phyloP scores from a whole-genome alignment of 495 filamentous ascomycete species.

The Hamigera avellanea region DNA sequence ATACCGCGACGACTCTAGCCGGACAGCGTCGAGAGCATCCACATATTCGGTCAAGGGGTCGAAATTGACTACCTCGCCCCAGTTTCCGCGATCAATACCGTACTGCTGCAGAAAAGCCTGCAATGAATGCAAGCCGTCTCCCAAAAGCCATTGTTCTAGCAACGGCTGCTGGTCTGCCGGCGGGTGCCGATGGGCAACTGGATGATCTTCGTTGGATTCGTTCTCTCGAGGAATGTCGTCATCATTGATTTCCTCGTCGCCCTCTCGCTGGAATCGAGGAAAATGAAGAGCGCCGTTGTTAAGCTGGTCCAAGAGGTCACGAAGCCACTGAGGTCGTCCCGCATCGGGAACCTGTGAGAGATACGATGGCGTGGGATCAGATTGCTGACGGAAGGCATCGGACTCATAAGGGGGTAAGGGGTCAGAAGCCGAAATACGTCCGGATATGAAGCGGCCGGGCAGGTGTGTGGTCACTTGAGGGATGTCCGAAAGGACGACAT shows the following conservation, averaged over 20 bases:
- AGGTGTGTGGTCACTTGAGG: slow-evolving; percentile 38
- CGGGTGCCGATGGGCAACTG: slow-evolving; percentile 7
- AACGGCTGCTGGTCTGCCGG: slow-evolving; percentile 18
- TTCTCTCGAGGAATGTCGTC: slow-evolving; percentile 5
- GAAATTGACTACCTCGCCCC: slow-evolving; percentile 27
- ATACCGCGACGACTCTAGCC: slow-evolving; percentile 16
- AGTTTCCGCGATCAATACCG: slow-evolving; percentile 35
- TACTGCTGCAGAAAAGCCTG: slow-evolving; percentile 28
- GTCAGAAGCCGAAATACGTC: slow-evolving; percentile 32
- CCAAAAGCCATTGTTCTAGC: slow-evolving; percentile 27
- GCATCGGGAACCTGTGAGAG: slow-evolving; percentile 20
- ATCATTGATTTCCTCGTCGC: slow-evolving; percentile 7
- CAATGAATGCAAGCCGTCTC: slow-evolving; percentile 21
- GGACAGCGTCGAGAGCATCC: slow-evolving; percentile 19
- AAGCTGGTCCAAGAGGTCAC: slow-evolving; percentile 28
- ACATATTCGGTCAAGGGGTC: slow-evolving; percentile 27
- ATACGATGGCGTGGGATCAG: slow-evolving; percentile 26
- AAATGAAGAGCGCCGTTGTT: slow-evolving; percentile 20
- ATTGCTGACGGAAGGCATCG: slow-evolving; percentile 28
- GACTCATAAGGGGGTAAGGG: slow-evolving; percentile 35
- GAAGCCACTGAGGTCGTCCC: slow-evolving; percentile 28
- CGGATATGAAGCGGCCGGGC: slow-evolving; percentile 27
- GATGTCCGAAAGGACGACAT: slow-evolving; percentile 65
- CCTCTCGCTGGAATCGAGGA: slow-evolving; percentile 9
- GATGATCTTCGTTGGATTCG: slow-evolving; percentile 5